Conservation (phyloP, 2,329 filamentous ascomycete species). For the Diaporthe citri region DNA sequence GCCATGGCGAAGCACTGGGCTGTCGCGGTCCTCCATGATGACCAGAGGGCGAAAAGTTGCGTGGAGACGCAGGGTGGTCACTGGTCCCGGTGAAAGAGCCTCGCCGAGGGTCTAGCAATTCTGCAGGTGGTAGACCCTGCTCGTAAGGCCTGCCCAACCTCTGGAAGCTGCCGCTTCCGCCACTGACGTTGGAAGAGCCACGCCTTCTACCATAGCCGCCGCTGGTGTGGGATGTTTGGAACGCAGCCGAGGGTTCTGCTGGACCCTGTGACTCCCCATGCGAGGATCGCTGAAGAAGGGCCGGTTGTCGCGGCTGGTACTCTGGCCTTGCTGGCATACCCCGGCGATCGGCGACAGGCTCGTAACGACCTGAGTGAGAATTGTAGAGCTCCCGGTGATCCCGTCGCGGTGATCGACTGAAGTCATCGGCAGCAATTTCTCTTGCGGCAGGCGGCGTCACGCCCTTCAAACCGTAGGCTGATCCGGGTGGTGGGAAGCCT, state of each 20-base stretch:
- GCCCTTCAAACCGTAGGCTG: slow-evolving; percentile 68
- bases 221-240: slow-evolving; percentile 81
- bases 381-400: slow-evolving; percentile 91
- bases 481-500: slow-evolving; percentile 64
- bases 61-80: slow-evolving; percentile 64
- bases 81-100: slow-evolving; percentile 63
- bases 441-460: slow-evolving; percentile 71
- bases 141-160: slow-evolving; percentile 63
- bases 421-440: slow-evolving; percentile 95
- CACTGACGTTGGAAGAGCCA: slow-evolving; percentile 92
- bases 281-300: slow-evolving; percentile 81
- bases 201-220: slow-evolving; percentile 81
- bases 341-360: slow-evolving; percentile 85
- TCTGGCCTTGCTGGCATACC: slow-evolving; percentile 76
- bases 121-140: slow-evolving; percentile 55
- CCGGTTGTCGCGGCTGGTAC: slow-evolving; percentile 75
- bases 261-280: slow-evolving; percentile 73
- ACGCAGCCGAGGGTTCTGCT: slow-evolving; percentile 87
- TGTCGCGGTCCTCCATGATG: slow-evolving; percentile 48
- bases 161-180: slow-evolving; percentile 79
- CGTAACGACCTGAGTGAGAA: slow-evolving; percentile 93
- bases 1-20: slow-evolving; percentile 52
- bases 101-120: slow-evolving; percentile 59
- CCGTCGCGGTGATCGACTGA: slow-evolving; percentile 85
- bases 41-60: slow-evolving; percentile 55